phyloP scores from a whole-genome alignment of 345 rosid species.

The Gossypium longicalyx region DNA sequence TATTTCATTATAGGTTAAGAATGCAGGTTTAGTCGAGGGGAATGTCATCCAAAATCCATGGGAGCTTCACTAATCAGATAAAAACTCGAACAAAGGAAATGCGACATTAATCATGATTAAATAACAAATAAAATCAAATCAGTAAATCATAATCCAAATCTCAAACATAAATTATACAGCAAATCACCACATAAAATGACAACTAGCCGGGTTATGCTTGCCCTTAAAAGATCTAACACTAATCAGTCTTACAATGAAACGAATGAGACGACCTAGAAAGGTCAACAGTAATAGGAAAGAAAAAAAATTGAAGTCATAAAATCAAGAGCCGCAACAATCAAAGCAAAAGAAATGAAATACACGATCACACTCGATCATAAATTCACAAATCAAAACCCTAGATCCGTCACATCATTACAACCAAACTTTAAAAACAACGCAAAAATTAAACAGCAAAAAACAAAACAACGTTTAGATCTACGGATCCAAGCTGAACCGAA shows the following conservation, averaged over 20 bases:
- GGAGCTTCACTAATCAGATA: background rate
- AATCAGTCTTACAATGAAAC: background rate
- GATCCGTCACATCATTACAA: slow-evolving; percentile 8
- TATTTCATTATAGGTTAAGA: background rate
- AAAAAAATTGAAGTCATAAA: background rate
- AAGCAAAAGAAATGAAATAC: background rate
- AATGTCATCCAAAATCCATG: background rate
- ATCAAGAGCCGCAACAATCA: background rate
- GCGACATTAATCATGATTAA: background rate
- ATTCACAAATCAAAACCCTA: slow-evolving; percentile 11
- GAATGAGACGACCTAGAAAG: background rate
- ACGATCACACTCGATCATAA: background rate
- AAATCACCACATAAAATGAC: background rate
- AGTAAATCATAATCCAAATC: background rate
- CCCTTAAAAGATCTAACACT: slow-evolving; percentile 7
- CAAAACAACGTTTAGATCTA: background rate
- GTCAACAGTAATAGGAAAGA: background rate
- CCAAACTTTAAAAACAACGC: background rate
- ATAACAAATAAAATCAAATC: background rate
- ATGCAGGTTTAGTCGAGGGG: background rate
- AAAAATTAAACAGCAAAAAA: background rate
- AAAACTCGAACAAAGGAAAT: background rate
- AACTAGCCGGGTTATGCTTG: background rate
- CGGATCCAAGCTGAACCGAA: background rate
- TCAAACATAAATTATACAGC: background rate